A percentile compares a stretch with the other conserved stretches of the same genome.
Conservation (phyloP, 805 yeast species). For the Ascoidea asiatica region DNA sequence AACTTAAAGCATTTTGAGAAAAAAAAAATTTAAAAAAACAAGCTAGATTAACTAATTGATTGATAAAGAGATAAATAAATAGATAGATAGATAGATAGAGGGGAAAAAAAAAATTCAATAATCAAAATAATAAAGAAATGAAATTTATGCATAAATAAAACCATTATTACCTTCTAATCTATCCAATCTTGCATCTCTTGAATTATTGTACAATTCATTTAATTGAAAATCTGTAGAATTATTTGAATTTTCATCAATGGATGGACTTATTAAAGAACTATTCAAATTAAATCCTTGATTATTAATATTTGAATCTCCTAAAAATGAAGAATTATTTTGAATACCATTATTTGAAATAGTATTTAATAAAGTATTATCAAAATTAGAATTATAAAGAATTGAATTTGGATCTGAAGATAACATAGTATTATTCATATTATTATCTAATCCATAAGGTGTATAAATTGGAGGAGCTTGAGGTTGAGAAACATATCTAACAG, state of each 20-base stretch:
- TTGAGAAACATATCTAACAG: neutral
- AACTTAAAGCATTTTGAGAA: no score
- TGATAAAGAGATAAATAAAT: neutral
- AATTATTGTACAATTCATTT: conserved; percentile 39
- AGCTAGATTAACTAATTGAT: neutral
- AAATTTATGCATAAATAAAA: conserved; percentile 10
- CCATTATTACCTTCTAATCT: conserved; percentile 34
- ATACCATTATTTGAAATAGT: neutral
- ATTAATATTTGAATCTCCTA: conserved; percentile 3
- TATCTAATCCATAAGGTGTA: neutral
- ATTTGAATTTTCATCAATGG: conserved; percentile 21
- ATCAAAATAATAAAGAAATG: neutral
- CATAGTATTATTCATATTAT: neutral
- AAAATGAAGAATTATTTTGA: neutral
- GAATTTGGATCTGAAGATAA: neutral
- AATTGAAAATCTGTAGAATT: conserved; percentile 22
- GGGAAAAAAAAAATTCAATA: neutral
- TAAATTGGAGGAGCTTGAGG: neutral
- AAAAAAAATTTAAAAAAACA: no score
- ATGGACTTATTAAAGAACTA: conserved; percentile 9
- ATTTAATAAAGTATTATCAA: no score
- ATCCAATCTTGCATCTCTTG: conserved; percentile 42
- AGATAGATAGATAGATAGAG: neutral
- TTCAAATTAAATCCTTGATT: conserved; percentile 4
- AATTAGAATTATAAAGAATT: neutral